Evolutionary conservation across 331 rosid genomes (phyloP), one percentile per base, ranked within the genome.

Genomic region (Pyrus hybrid): DNA sequence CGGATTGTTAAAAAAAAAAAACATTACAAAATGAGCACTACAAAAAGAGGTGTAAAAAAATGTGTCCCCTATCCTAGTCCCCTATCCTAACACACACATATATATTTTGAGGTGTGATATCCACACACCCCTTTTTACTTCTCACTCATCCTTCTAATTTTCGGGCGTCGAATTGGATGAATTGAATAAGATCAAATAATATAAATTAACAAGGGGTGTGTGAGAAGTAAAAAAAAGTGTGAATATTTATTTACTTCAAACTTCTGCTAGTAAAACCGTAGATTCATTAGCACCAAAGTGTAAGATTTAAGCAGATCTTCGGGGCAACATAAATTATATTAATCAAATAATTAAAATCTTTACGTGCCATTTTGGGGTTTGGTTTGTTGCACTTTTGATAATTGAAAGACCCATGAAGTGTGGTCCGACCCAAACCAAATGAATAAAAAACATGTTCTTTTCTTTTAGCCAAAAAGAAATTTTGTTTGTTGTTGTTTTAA

Each of bases 141-240:
- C 28, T 35, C 11, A 8, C 1, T 0, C 41, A 35, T 0, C 41
- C 1, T 35, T 35, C 1, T 8, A 8, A 35, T 35, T 35, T 35
- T 35, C 0, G 11, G 41, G 3, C 3, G 12, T 35, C 41, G 1
- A 2, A 35, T 35, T 35, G 0, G 3, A 35, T 35, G 0, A 8
- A 35, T 35, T 35, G 0, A 35, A 8, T 0, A 35, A 35, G 0
- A 35, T 35, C 41, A 35, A 35, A 8, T 8, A 3, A 35, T 0
- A 35, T 0, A 35, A 35, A 35, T 35, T 35, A 35, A 8, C 3
- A 35, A 35, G 0, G 3, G 0, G 0, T 0, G 0, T 35, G 12
- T 35, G 1, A 35, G 3, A 35, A 35, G 41, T 35, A 35, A 35
- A 35, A 8, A 35, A 2, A 3, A 26, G 3, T 8, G 3, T 35